Evolutionary conservation across 176 grass and related monocot genomes (phyloP), one percentile per base, ranked within the genome.

Genomic region (Cymbopogon citratus): DNA sequence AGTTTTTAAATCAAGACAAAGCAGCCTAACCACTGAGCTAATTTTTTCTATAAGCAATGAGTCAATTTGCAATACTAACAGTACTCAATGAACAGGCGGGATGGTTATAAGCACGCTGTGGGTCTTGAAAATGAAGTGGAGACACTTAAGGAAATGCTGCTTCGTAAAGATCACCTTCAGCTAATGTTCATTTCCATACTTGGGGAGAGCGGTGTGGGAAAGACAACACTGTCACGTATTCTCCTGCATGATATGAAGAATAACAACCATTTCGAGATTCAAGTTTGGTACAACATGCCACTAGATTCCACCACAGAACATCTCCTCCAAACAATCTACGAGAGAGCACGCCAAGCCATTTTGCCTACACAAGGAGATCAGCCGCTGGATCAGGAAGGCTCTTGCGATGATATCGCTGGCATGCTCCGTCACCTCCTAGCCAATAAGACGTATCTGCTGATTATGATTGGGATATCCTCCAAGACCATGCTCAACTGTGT

Each of bases 131-230:
- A 23, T 5, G 19, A 69, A 2, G 4, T 69, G 35, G n/a, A 13
- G 21, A 24, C 36, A 41, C 66, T 69, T n/a, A 7, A 18, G 66
- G 0, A 23, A 6, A 9, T 33, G 68, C 68, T 73, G 51, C 67
- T 45, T 62, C 24, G 14, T 72, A 14, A 7, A 44, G 28, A 3
- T 40, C 12, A 15, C 26, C 16, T 0, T 41, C 16, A 12, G 33
- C 54, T 23, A 63, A 31, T 19, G 15, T 65, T 52, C 28, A 12
- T 71, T 10, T 82, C 80, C 80, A 25, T 82, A 63, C 0, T 82
- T 1, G 80, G 80, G 25, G 80, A 82, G 52, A 63, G 67, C n/a
- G 80, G 80, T 62, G 18, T 46, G 0, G 52, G 80, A 16, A 82
- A 82, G 80, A 29, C 0, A 0, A 82, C 67, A 31, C 15, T 62